Conservation (phyloP, 164 flowering plant species). For the Magnolia changhungtana region DNA sequence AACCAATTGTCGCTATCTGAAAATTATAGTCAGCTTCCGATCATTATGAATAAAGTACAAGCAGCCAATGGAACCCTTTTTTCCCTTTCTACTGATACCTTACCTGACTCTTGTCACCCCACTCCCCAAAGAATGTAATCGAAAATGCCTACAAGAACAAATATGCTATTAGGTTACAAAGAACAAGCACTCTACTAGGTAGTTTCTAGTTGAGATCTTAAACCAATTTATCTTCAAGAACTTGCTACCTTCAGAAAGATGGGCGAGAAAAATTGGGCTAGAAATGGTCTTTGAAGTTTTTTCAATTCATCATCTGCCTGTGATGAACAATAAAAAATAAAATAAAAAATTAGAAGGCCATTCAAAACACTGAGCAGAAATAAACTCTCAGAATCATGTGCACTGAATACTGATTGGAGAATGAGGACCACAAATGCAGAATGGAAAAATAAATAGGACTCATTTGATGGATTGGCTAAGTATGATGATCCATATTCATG, state of each 20-base stretch:
- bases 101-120: conserved; percentile 99
- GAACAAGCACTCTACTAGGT: too few relatives aligned
- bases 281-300: conserved; percentile 63
- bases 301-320: conserved; percentile 80
- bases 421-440: not conserved
- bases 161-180: not conserved
- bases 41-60: not conserved
- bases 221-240: not conserved
- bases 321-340: conserved; percentile 11
- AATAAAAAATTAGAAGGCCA: not conserved
- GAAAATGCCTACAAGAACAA: conserved; percentile 81
- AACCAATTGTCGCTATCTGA: conserved; percentile 94
- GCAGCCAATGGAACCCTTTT: not conserved
- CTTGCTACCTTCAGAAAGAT: conserved; percentile 75
- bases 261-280: conserved; percentile 82
- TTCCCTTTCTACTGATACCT: not conserved
- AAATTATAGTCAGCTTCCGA: conserved; percentile 10
- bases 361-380: not conserved
- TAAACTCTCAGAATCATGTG: not conserved
- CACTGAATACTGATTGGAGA: not conserved
- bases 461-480: too few relatives aligned
- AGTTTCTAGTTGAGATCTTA: not conserved
- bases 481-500: too few relatives aligned
- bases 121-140: conserved; percentile 95
- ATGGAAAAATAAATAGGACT: too few relatives aligned